phyloP scores from a whole-genome alignment of 192 early-diverging fungal genomes.

The Gamsiella multidivaricata region DNA sequence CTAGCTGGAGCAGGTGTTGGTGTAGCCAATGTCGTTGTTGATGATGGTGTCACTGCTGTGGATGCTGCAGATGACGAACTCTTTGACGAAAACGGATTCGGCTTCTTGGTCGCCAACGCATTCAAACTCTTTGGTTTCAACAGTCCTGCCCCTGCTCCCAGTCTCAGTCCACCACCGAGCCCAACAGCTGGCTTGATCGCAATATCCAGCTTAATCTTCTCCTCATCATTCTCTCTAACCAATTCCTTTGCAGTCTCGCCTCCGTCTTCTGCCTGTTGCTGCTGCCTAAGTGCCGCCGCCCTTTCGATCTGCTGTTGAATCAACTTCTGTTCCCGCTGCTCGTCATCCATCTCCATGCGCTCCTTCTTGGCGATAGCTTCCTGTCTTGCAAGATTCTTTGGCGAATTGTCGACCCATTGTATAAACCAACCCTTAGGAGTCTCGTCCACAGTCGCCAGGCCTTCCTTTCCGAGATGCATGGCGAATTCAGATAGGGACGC shows the following conservation, averaged over 20 bases:
- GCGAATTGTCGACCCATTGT: slow-evolving; percentile 91
- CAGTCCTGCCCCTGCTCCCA: slow-evolving; percentile 13
- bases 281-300: slow-evolving; percentile 54
- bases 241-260: slow-evolving; percentile 7
- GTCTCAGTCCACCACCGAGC: slow-evolving; percentile 15
- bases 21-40: slow-evolving; percentile 6
- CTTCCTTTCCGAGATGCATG: slow-evolving; percentile 86
- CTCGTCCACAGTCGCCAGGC: slow-evolving; percentile 88
- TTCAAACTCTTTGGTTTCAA: slow-evolving; percentile 44
- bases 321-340: slow-evolving; percentile 81
- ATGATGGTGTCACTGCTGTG: slow-evolving; percentile 15
- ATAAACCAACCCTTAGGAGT: slow-evolving; percentile 92
- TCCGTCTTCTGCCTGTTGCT: slow-evolving; percentile 40
- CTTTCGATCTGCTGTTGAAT: slow-evolving; percentile 88
- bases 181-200: slow-evolving; percentile 59
- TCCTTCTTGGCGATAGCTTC: slow-evolving; percentile 85
- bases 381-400: slow-evolving; percentile 85
- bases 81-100: slow-evolving; percentile 44
- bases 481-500: slow-evolving; percentile 89
- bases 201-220: slow-evolving; percentile 80
- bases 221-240: slow-evolving; percentile 36
- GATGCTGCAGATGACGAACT: slow-evolving; percentile 16
- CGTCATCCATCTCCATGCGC: slow-evolving; percentile 84
- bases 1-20: neutral
- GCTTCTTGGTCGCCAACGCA: slow-evolving; percentile 37